phyloP scores from a whole-genome alignment of 805 yeast genomes.

The Torulaspora delbrueckii region DNA sequence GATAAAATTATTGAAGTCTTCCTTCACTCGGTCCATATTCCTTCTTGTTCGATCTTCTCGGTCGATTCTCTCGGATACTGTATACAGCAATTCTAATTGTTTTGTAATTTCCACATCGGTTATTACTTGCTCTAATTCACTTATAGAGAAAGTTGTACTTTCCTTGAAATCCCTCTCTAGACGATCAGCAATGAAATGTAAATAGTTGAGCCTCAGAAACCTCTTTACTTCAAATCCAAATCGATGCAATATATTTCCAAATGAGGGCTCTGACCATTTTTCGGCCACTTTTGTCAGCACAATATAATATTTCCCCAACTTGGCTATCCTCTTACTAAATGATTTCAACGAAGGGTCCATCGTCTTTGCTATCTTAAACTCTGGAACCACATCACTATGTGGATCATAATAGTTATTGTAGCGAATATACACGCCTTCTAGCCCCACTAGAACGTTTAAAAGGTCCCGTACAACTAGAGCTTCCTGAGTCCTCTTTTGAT shows the following conservation, averaged over 20 bases:
- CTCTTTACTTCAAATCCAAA: constrained; percentile 57
- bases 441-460: constrained; percentile 59
- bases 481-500: constrained; percentile 60
- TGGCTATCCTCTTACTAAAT: constrained; percentile 55
- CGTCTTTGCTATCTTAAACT: constrained; percentile 63
- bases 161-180: constrained; percentile 52
- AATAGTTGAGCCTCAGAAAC: constrained; percentile 38
- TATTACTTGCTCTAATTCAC: constrained; percentile 51
- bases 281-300: constrained; percentile 59
- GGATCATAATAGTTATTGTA: constrained; percentile 60
- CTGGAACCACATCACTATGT: constrained; percentile 47
- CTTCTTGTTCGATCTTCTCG: constrained; percentile 41
- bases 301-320: constrained; percentile 57
- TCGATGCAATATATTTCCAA: constrained; percentile 72
- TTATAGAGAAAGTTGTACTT: constrained; percentile 52
- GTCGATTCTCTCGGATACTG: constrained; percentile 49
- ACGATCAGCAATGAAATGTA: constrained; percentile 34
- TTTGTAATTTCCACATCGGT: constrained; percentile 34
- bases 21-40: constrained; percentile 33
- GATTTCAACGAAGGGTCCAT: constrained; percentile 72
- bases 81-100: constrained; percentile 53
- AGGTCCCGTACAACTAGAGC: constrained; percentile 68
- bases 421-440: constrained; percentile 73
- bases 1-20: constrained; percentile 42
- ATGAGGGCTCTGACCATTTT: constrained; percentile 46